Evolutionary conservation across 2,329 filamentous ascomycete species (phyloP).

Genomic region (Arthrobotrys pseudoclavata): DNA sequence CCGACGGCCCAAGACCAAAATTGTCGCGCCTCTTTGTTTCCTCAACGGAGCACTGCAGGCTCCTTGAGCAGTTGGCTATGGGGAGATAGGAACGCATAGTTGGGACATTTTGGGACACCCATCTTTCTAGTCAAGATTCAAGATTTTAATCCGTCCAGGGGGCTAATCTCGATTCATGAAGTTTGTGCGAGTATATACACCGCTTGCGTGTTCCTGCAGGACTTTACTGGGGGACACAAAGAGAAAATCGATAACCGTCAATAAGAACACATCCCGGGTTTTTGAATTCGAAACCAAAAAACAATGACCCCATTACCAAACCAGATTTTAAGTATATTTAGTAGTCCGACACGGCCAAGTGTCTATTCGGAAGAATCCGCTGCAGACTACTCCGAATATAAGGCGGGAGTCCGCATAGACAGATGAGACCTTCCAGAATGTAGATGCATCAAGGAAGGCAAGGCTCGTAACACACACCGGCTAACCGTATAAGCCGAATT

Average conservation of each 20-base stretch:
- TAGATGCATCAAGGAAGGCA: background rate
- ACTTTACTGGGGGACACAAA: background rate
- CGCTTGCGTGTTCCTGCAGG: constrained; percentile 26
- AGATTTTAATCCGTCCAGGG: no score
- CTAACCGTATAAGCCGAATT: no score
- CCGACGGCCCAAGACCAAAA: background rate
- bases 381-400: background rate
- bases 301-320: no score
- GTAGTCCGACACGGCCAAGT: background rate
- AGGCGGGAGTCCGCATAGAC: background rate
- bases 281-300: background rate
- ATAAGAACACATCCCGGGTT: background rate
- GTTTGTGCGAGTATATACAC: background rate
- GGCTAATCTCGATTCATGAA: background rate
- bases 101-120: no score
- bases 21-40: background rate
- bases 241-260: background rate
- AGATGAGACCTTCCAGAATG: constrained; percentile 1
- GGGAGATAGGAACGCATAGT: no score
- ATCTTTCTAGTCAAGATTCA: no score
- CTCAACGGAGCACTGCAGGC: background rate
- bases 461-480: background rate
- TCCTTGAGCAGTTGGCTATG: no score
- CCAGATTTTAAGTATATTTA: no score
- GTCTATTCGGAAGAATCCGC: background rate